Evolutionary conservation across 768 basidiomycete genomes (phyloP), one percentile per base, ranked within the genome.

Genomic region (Russula olivacea): DNA sequence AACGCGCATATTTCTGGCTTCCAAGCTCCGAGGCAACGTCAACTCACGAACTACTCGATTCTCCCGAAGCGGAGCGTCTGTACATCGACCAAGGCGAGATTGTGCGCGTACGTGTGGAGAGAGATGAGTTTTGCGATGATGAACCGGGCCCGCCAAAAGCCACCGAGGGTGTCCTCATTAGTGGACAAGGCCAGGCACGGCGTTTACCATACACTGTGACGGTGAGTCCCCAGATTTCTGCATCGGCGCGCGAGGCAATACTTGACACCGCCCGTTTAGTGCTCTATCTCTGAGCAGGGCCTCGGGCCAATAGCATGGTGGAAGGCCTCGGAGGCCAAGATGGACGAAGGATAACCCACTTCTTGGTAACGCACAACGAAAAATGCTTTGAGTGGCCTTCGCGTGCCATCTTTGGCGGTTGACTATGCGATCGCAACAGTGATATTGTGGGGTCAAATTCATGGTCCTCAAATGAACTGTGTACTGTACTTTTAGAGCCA

Each of bases 131-230:
- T 67, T 87, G 83, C 67, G 91, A 93, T 67, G 88, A 90, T 67
- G 91, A 92, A 64, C 91, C 91, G 2, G 91, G 91, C 1, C 90
- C 91, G 0, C 87, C 88, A 1, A 89, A 87, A 69, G 85, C 84
- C 49, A 74, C 79, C 0, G 88, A 91, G 55, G 90, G 89, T 0
- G 84, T 89, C 1, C 77, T 78, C 54, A 77, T 83, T 3, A 77
- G 78, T 66, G 74, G 73, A 48, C 85, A 85, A 64, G 74, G 73
- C 45, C 84, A 85, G 64, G 73, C 70, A 6, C 77, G 75, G 32
- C 72, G 75, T 70, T 78, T 88, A 3, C 88, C 88, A 2, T 93
- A 90, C 74, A 84, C 81, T 30, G 78, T 93, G 52, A 80, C 81
- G 14, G 90, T 91, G 67, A 66, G 87, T 41, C 23, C 58, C 25